Evolutionary conservation across 768 basidiomycete species (phyloP).

Genomic region (Solioccasus polychromus): DNA sequence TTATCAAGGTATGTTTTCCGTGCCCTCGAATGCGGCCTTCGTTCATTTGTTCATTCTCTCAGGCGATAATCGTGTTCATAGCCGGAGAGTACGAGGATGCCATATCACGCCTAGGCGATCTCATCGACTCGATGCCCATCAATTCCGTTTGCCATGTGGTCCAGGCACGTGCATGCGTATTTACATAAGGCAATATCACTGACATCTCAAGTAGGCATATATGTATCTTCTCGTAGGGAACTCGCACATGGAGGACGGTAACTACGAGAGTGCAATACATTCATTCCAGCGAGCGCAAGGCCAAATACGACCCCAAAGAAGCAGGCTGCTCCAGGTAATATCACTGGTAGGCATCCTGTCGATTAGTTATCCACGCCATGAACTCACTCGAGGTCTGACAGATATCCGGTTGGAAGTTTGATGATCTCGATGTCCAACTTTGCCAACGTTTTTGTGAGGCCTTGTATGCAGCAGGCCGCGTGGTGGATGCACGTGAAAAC

Average conservation of each 20-base stretch:
- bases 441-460: slow-evolving; percentile 4
- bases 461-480: background rate
- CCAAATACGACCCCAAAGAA: background rate
- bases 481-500: background rate
- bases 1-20: slow-evolving; percentile 5
- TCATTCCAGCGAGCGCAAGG: background rate
- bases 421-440: background rate
- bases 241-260: background rate
- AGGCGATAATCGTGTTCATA: slow-evolving; percentile 2
- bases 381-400: background rate
- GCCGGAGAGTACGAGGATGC: slow-evolving; percentile 1
- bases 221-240: background rate
- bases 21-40: background rate
- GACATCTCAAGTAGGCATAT: background rate
- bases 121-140: background rate
- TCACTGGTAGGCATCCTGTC: background rate
- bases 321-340: background rate
- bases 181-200: background rate
- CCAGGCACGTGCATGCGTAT: background rate
- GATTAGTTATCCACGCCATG: background rate
- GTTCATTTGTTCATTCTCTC: background rate
- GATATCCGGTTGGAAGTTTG: slow-evolving; percentile 12
- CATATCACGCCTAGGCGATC: background rate
- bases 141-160: background rate
- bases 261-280: background rate